Evolutionary conservation across 257 asterid species (phyloP).

Genomic region (Knoxia roxburghii): DNA sequence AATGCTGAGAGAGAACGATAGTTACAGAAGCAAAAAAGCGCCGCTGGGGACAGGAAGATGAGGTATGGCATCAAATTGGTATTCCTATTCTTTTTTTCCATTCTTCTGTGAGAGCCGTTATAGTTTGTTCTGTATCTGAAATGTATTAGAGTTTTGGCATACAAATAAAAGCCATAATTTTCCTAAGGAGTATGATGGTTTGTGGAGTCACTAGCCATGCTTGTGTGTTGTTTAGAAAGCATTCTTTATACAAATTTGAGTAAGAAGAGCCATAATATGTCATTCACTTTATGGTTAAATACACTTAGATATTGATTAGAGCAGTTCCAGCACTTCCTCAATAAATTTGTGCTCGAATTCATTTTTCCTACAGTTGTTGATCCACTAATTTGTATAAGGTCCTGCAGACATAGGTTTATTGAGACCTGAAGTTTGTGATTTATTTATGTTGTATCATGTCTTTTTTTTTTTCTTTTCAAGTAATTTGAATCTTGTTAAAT

Average conservation of each 20-base stretch:
- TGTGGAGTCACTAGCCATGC: background rate
- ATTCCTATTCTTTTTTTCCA: background rate
- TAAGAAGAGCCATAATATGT: background rate
- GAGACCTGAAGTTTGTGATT: background rate
- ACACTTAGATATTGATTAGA: background rate
- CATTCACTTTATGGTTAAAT: background rate
- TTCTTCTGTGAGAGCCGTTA: background rate
- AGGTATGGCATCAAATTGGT: constrained; percentile 35
- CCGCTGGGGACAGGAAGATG: constrained; percentile 90
- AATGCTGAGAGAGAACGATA: constrained; percentile 83
- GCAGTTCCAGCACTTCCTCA: background rate
- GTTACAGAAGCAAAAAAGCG: constrained; percentile 78
- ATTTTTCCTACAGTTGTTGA: background rate
- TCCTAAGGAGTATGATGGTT: background rate
- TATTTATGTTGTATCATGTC: background rate
- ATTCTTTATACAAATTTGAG: background rate
- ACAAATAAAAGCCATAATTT: background rate
- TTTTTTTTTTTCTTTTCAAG: no score
- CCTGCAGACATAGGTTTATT: background rate
- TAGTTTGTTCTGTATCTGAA: background rate
- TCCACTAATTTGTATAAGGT: background rate
- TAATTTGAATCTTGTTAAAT: background rate
- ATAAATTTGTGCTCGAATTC: background rate
- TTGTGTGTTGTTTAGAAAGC: background rate
- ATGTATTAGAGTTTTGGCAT: constrained; percentile 1